Evolutionary conservation across 129 eudicot genomes (phyloP).

Genomic region (Centrapalus pauciflorus): DNA sequence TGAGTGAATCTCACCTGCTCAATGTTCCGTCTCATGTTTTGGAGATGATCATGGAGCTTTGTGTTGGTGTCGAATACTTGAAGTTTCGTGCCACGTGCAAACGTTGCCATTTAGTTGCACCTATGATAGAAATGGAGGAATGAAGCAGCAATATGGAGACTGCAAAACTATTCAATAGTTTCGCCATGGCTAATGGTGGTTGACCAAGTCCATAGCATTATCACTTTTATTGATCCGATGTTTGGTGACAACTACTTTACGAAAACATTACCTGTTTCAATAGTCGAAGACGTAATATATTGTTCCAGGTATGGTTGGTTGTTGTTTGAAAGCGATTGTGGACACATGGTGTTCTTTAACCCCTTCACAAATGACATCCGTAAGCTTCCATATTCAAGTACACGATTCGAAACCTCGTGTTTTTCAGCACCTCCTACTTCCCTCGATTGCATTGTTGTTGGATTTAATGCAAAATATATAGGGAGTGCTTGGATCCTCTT

Average conservation of each 20-base stretch:
- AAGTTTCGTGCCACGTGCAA: conserved; percentile 23
- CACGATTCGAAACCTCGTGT: background rate
- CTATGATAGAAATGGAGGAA: background rate
- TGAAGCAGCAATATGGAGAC: background rate
- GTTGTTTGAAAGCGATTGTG: background rate
- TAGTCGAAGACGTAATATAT: background rate
- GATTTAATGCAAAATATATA: background rate
- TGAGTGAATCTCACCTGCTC: no score
- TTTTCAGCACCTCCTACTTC: conserved; percentile 16
- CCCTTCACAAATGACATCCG: conserved; percentile 1
- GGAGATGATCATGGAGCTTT: background rate
- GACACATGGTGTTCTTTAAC: background rate
- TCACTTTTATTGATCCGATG: conserved; percentile 13
- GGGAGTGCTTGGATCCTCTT: background rate
- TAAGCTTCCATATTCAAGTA: conserved; percentile 9
- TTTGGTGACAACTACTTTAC: background rate
- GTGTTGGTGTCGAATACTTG: background rate
- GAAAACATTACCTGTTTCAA: background rate
- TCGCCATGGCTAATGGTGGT: conserved; percentile 18
- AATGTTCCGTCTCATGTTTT: no score
- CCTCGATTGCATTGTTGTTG: conserved; percentile 10
- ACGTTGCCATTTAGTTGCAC: background rate
- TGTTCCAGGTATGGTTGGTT: conserved; percentile 26
- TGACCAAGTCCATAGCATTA: background rate
- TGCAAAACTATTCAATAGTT: background rate